Conservation (phyloP, 1,284 basidiomycete species). For the Boletus semigastroideus region DNA sequence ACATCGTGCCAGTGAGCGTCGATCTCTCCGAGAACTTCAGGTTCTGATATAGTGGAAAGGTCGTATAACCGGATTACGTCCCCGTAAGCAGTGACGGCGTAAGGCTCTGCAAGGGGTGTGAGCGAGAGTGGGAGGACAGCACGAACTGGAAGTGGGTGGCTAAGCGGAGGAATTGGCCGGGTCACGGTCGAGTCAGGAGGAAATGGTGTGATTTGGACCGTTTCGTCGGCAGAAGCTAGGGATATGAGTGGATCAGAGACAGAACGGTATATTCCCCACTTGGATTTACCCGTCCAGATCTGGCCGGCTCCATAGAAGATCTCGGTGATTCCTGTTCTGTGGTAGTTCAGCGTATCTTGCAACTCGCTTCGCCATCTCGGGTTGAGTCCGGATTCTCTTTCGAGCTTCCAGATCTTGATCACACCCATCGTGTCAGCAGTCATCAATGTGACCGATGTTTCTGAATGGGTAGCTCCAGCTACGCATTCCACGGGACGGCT, state of each 20-base stretch:
- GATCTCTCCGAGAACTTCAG: slow-evolving; percentile 64
- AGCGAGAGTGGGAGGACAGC: slow-evolving; percentile 68
- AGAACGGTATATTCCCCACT: not conserved
- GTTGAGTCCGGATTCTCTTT: slow-evolving; percentile 42
- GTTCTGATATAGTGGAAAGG: slow-evolving; percentile 58
- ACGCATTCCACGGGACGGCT: slow-evolving; percentile 70
- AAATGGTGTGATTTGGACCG: slow-evolving; percentile 59
- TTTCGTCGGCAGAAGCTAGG: slow-evolving; percentile 85
- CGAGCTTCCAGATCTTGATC: slow-evolving; percentile 73
- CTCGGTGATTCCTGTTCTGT: slow-evolving; percentile 82
- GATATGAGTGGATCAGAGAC: not conserved
- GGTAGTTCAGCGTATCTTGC: slow-evolving; percentile 60
- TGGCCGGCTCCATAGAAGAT: slow-evolving; percentile 63
- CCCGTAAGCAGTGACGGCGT: slow-evolving; percentile 78
- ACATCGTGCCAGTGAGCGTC: slow-evolving; percentile 91
- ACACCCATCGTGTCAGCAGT: slow-evolving; percentile 87
- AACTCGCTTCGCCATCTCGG: slow-evolving; percentile 54
- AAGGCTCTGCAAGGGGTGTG: slow-evolving; percentile 61
- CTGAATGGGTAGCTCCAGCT: slow-evolving; percentile 46
- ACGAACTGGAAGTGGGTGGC: slow-evolving; percentile 68
- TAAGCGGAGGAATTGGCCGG: slow-evolving; percentile 50
- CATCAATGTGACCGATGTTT: slow-evolving; percentile 54
- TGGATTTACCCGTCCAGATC: slow-evolving; percentile 77
- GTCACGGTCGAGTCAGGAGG: slow-evolving; percentile 22
- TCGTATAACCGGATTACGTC: slow-evolving; percentile 79